Base-by-base conservation (phyloP, 345 rosid genomes). In the Raphanus sativus region DNA sequence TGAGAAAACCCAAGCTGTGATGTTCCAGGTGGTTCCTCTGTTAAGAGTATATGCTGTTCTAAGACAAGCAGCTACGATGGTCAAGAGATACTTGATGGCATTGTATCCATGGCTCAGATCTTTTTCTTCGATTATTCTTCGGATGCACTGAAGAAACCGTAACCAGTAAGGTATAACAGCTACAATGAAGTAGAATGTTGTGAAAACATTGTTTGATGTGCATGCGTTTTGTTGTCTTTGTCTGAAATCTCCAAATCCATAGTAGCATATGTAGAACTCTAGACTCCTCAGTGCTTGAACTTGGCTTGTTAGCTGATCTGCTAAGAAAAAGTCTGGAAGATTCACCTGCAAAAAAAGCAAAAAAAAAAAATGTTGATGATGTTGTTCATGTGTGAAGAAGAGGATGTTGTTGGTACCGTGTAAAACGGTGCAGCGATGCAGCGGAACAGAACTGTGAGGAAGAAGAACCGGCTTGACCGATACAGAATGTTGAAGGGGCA, bases 291-390 rank as follows among this genome's bases (percentile, higher is more conserved):
- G 10, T 40, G 93, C 88, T 86, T 89, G 91, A 40, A 82, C 97
- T 88, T 91, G 97, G 83, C 97, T 92, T 5, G 97, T 92, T 21
- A 92, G 77, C 54, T 92, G 96, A 82, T 92, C 96, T 28, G 87
- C 92, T 77, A 90, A 79, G 87, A 92, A 89, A 83, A 90, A 92
- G 79, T 92, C 97, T 3, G 92, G 85, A 30, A 92, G 85, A 21
- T 81, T 81, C 78, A 92, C 90, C 97, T 92, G 71, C 67, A 36
- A 34, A 77, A 6, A 36, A 16, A 4, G n/a, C 10, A 8, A 61
- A 9, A 16, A 28, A 36, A 36, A 28, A 29, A 70, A 9, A 4
- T n/a, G n/a, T 12, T 42, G 2, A 50, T 33, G 12, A 6, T 62
- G 24, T 59, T 12, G 33, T 13, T 67, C 15, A 13, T 63, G 24